Percentiles rank a stretch among this genome's conserved stretches.
Evolutionary conservation across 352 stramenopile species (phyloP).

Genomic region (Pythium plurisporium): DNA sequence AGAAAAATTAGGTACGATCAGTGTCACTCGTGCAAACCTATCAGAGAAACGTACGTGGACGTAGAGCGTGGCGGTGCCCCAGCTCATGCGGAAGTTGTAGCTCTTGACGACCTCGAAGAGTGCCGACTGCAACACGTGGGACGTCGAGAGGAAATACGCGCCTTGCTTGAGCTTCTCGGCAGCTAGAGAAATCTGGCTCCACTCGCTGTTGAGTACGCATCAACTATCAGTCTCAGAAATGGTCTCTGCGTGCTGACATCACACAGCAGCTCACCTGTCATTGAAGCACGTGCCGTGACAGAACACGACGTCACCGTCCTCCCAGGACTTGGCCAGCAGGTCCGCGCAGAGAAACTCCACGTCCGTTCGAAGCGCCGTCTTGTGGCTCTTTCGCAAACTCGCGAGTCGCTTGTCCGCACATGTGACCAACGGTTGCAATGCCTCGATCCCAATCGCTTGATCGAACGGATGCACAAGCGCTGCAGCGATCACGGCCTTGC

Average conservation of each 20-base stretch:
- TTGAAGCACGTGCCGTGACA: conserved; percentile 84
- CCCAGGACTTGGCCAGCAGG: conserved; percentile 61
- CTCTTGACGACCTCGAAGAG: conserved; percentile 83
- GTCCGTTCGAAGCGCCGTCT: conserved; percentile 30
- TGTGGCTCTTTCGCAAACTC: conserved; percentile 42
- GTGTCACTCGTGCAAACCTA: no score
- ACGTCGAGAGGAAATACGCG: conserved; percentile 81
- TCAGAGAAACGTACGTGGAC: conserved; percentile 62
- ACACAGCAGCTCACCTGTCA: conserved; percentile 44
- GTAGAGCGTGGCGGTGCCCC: conserved; percentile 75
- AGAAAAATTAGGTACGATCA: background rate
- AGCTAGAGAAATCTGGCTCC: conserved; percentile 67
- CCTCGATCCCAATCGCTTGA: conserved; percentile 79
- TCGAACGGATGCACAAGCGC: conserved; percentile 78
- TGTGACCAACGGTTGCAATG: conserved; percentile 63
- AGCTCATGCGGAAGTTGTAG: conserved; percentile 76
- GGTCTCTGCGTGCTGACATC: background rate
- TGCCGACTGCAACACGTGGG: conserved; percentile 66
- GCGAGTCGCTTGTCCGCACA: conserved; percentile 74
- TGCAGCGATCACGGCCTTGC: conserved; percentile 76
- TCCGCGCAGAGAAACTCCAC: conserved; percentile 75
- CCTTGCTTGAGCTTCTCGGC: conserved; percentile 84
- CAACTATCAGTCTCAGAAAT: no score
- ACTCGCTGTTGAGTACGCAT: no score
- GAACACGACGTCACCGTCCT: conserved; percentile 75